Conservation (phyloP, 805 yeast genomes). For the Saturnispora kantuleensis region DNA sequence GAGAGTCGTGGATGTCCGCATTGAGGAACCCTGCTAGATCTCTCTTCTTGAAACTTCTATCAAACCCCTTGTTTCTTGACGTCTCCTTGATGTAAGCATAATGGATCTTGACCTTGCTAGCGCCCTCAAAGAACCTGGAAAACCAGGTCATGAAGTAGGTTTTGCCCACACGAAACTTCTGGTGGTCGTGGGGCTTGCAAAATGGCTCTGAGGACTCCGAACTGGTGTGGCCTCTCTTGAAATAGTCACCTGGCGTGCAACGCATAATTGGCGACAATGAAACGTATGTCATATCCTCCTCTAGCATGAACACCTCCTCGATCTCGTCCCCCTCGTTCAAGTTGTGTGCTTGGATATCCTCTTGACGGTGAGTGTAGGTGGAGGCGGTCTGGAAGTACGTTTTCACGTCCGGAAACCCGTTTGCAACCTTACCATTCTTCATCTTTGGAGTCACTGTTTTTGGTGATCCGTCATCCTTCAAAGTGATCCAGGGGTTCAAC, state of each 20-base stretch:
- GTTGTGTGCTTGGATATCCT: conserved; percentile 62
- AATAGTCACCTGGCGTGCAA: conserved; percentile 74
- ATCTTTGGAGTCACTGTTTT: conserved; percentile 68
- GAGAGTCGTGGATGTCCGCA: conserved; percentile 8
- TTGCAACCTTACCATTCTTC: conserved; percentile 60
- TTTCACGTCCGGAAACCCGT: conserved; percentile 60
- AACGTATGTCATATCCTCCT: conserved; percentile 68
- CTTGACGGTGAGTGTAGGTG: conserved; percentile 46
- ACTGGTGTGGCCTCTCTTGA: conserved; percentile 52
- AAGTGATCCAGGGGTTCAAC: conserved; percentile 71
- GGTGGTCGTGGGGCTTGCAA: conserved; percentile 66
- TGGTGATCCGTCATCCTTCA: conserved; percentile 70
- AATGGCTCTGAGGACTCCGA: conserved; percentile 60
- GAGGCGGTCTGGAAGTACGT: conserved; percentile 69
- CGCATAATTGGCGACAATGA: conserved; percentile 68
- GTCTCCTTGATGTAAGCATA: conserved; percentile 54
- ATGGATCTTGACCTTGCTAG: conserved; percentile 55
- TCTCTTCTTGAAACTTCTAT: conserved; percentile 28
- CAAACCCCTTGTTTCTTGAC: conserved; percentile 40
- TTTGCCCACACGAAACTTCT: conserved; percentile 44
- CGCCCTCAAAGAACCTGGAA: conserved; percentile 52
- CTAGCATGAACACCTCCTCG: conserved; percentile 44
- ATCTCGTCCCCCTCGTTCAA: conserved; percentile 51
- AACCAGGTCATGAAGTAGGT: conserved; percentile 80
- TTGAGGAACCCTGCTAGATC: conserved; percentile 12